These are phyloP conservation scores for Flaveria bidentis DNA, from an alignment of 129 eudicot species.

Conservation along the genomic window DNA sequence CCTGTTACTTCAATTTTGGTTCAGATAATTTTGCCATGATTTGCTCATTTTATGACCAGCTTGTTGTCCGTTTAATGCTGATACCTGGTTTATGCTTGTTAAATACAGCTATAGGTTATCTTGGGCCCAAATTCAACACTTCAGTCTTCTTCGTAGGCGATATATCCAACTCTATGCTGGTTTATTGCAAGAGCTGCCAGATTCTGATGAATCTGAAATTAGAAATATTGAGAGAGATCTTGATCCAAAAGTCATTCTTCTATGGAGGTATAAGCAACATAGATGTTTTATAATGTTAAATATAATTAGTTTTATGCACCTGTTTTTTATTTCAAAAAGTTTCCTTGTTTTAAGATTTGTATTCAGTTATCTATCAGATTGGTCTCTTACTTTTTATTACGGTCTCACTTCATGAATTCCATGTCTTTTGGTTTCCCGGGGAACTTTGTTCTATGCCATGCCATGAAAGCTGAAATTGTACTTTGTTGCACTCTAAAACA, in stretches of 20 bases:
- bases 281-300: background rate
- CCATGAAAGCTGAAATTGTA: background rate
- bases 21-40: background rate
- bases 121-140: conserved; percentile 78
- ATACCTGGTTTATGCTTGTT: conserved; percentile 20
- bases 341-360: conserved; percentile 1
- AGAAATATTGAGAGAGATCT: conserved; percentile 91
- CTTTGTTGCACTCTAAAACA: conserved; percentile 10
- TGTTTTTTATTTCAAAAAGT: background rate
- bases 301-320: background rate
- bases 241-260: conserved; percentile 85
- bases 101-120: conserved; percentile 79
- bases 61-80: background rate
- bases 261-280: conserved; percentile 71
- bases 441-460: background rate
- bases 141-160: conserved; percentile 76
- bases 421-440: background rate
- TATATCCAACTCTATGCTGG: conserved; percentile 85
- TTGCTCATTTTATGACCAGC: conserved; percentile 8
- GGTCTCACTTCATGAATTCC: background rate
- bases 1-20: background rate
- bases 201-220: conserved; percentile 50
- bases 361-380: background rate
- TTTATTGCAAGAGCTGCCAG: conserved; percentile 62
- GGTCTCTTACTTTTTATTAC: background rate